A percentile compares a stretch with the other conserved stretches of the same genome.
Conservation (phyloP, 2,329 filamentous ascomycete genomes). For the Diplodia seriata region DNA sequence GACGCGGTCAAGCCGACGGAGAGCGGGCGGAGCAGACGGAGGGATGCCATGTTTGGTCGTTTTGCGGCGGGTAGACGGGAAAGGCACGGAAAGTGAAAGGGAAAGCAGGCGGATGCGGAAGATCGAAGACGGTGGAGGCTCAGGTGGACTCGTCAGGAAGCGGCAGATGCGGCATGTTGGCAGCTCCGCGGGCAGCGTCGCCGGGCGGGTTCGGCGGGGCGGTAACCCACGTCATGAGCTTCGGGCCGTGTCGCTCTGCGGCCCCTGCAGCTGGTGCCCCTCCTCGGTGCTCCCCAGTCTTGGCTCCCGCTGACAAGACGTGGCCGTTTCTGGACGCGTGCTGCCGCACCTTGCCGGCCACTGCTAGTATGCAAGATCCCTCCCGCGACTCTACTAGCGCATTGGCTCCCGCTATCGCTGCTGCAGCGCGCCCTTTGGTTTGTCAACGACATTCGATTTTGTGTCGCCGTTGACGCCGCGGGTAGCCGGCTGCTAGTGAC, state of each 20-base stretch:
- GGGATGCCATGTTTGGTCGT: slow-evolving; percentile 46
- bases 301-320: slow-evolving; percentile 17
- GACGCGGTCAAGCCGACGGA: slow-evolving; percentile 45
- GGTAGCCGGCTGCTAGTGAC: slow-evolving; percentile 27
- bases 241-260: slow-evolving; percentile 13
- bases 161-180: neutral
- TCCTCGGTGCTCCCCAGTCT: slow-evolving; percentile 11
- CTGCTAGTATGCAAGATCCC: slow-evolving; percentile 5
- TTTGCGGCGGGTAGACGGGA: neutral
- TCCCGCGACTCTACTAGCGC: slow-evolving; percentile 19
- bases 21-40: slow-evolving; percentile 49
- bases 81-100: neutral
- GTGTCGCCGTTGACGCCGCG: slow-evolving; percentile 24
- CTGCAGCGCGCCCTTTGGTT: slow-evolving; percentile 23
- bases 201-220: neutral
- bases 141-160: neutral
- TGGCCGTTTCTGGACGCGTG: slow-evolving; percentile 6
- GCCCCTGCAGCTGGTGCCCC: slow-evolving; percentile 22
- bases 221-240: slow-evolving; percentile 19
- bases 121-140: neutral
- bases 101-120: neutral
- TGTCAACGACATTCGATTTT: slow-evolving; percentile 11
- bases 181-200: neutral
- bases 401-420: slow-evolving; percentile 22
- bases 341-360: neutral